These are phyloP conservation scores for Coccomyxa sp. DNA, from an alignment of 139 green algal species.

Conservation along the genomic window DNA sequence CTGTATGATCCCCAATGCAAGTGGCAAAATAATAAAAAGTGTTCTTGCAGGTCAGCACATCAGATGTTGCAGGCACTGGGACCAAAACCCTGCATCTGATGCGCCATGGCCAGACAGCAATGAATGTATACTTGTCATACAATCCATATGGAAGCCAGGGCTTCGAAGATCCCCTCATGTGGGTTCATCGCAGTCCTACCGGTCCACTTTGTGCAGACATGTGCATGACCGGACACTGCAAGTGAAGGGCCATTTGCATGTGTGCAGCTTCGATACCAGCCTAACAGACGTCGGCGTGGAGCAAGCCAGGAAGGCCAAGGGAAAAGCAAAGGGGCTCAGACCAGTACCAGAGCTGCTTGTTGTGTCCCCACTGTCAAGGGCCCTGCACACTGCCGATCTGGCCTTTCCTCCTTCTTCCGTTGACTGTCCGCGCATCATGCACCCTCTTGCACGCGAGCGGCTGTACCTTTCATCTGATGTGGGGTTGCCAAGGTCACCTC, in stretches of 20 bases:
- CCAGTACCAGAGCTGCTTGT: conserved; percentile 37
- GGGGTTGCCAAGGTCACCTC: conserved; percentile 19
- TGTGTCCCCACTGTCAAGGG: conserved; percentile 49
- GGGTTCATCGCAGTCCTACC: not conserved
- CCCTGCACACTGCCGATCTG: conserved; percentile 54
- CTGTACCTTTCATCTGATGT: conserved; percentile 56
- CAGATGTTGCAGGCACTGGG: not conserved
- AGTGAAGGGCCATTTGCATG: not conserved
- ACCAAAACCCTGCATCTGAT: conserved; percentile 33
- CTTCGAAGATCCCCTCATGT: conserved; percentile 38
- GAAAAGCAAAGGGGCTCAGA: not conserved
- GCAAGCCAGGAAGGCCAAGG: conserved; percentile 5
- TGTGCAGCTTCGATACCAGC: conserved; percentile 45
- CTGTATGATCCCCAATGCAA: too few relatives aligned
- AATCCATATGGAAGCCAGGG: conserved; percentile 5
- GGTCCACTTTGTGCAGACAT: not conserved
- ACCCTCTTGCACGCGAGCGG: conserved; percentile 48
- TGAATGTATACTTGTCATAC: conserved; percentile 45
- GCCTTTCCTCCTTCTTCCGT: conserved; percentile 34
- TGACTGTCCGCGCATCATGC: conserved; percentile 19
- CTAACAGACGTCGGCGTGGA: conserved; percentile 14
- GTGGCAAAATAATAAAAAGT: not conserved
- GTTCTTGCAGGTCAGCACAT: not conserved
- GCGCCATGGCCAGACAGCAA: conserved; percentile 44
- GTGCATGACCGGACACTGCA: too few relatives aligned